Base-by-base conservation (phyloP, 75 land plant species). In the Isoetes taiwanensis region DNA sequence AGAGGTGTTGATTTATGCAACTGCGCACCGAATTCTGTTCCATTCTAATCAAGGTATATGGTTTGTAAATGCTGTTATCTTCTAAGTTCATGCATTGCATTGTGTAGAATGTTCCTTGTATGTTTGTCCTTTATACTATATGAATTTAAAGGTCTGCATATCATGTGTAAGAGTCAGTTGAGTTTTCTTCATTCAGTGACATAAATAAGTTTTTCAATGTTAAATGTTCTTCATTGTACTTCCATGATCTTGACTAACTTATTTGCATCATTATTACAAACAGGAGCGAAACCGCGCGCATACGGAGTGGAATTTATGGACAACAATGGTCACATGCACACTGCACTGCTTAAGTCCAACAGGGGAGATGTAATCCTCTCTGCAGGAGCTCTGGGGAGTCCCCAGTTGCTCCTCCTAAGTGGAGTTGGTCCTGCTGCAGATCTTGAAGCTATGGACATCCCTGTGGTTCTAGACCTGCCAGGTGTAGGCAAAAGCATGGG, bases 401-500 rank as follows among this genome's bases (percentile, higher is more conserved):
- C 52, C 0, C 55, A 43, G 52, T 42, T 27, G 25, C 62, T 43
- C 2, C 28, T 32, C 27, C 72, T 90, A 10, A 90, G 93, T 42
- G 97, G 97, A 1, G 59, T 90, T 26, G 97, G 97, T 29, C 81
- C 84, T 0, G 43, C 40, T 35, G 62, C 56, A 8, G 74, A 82
- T 3, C 80, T 90, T 1, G 28, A 59, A 21, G 56, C 53, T 55
- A 10, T 76, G 41, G 62, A 64, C 52, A 83, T 90, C 21, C 64
- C 78, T 0, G 62, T 67, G 27, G 61, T 83, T 0, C 32, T 74
- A 30, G 41, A 72, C 30, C 70, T 65, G 38, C 25, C 67, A 20
- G 62, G 32, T 30, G 88, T 90, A 0, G 97, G 97, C 2, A 58
- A 69, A 34, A 80, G 71, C 35, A 86, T 90, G 97, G 69, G 80